These are phyloP conservation scores for Xylaria digitata DNA, from an alignment of 2,329 filamentous ascomycete species.

Conservation along the genomic window DNA sequence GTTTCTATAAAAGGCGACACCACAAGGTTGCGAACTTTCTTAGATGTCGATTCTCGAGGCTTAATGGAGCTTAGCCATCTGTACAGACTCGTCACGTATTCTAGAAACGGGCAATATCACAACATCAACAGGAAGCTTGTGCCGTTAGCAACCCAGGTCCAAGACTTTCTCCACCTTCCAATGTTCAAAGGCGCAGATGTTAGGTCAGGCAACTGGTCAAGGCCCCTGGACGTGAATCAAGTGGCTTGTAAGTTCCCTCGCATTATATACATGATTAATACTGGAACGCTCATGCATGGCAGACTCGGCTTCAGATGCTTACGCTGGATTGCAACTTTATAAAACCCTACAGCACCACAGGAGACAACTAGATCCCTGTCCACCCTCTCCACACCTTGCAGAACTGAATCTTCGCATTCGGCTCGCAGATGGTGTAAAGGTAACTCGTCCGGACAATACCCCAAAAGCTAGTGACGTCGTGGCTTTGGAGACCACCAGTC, in stretches of 20 bases:
- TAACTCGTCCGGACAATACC: slow-evolving; percentile 30
- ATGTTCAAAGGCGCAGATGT: slow-evolving; percentile 78
- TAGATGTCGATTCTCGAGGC: slow-evolving; percentile 73
- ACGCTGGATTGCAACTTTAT: slow-evolving; percentile 80
- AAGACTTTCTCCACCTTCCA: slow-evolving; percentile 77
- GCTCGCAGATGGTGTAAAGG: slow-evolving; percentile 58
- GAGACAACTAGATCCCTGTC: slow-evolving; percentile 72
- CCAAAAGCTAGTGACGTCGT: slow-evolving; percentile 36
- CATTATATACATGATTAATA: slow-evolving; percentile 22
- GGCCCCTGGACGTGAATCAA: slow-evolving; percentile 70
- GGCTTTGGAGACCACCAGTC: slow-evolving; percentile 41
- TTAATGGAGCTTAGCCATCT: slow-evolving; percentile 86
- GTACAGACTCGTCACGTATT: slow-evolving; percentile 79
- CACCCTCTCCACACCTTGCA: slow-evolving; percentile 75
- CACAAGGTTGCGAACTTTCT: slow-evolving; percentile 73
- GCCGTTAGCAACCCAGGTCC: slow-evolving; percentile 74
- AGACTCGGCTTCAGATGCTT: slow-evolving; percentile 87
- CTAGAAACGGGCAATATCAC: slow-evolving; percentile 59
- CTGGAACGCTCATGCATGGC: slow-evolving; percentile 44
- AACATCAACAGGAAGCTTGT: slow-evolving; percentile 75
- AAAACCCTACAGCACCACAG: slow-evolving; percentile 77
- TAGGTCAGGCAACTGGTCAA: slow-evolving; percentile 79
- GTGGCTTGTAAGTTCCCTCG: slow-evolving; percentile 69
- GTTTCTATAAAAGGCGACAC: slow-evolving; percentile 79
- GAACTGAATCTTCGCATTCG: slow-evolving; percentile 75